A percentile compares a stretch with the other conserved stretches of the same genome.
Evolutionary conservation across 805 yeast species (phyloP).

Genomic region (Monosporozyma servazzii): DNA sequence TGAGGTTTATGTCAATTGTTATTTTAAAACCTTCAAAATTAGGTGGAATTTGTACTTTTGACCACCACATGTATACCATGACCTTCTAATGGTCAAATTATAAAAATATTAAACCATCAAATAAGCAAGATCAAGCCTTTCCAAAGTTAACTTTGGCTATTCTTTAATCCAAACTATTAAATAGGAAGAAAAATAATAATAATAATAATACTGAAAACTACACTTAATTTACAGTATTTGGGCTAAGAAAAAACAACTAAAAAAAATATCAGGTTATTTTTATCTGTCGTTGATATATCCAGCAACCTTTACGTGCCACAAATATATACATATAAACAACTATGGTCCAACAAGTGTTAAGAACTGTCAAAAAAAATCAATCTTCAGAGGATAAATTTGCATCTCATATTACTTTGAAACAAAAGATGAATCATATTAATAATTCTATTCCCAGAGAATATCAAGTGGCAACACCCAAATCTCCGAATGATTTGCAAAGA

Average conservation of each 20-base stretch:
- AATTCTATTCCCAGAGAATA: constrained; percentile 15
- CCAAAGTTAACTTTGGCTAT: not conserved
- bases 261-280: no score
- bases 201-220: no score
- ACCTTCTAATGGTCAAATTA: not conserved
- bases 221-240: no score
- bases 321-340: no score
- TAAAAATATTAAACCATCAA: not conserved
- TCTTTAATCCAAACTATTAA: not conserved
- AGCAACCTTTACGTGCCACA: no score
- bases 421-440: not conserved
- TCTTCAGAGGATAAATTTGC: not conserved
- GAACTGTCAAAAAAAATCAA: not conserved
- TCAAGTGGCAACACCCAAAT: constrained; percentile 37
- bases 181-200: not conserved
- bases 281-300: no score
- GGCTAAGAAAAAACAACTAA: no score
- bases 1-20: not conserved
- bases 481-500: constrained; percentile 27
- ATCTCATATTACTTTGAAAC: not conserved
- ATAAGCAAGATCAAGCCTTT: not conserved
- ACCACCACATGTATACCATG: not conserved
- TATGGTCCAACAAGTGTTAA: not conserved
- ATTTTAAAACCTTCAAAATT: not conserved
- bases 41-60: not conserved